Base-by-base conservation (phyloP, 768 basidiomycete species). In the Phallus indusiatus region DNA sequence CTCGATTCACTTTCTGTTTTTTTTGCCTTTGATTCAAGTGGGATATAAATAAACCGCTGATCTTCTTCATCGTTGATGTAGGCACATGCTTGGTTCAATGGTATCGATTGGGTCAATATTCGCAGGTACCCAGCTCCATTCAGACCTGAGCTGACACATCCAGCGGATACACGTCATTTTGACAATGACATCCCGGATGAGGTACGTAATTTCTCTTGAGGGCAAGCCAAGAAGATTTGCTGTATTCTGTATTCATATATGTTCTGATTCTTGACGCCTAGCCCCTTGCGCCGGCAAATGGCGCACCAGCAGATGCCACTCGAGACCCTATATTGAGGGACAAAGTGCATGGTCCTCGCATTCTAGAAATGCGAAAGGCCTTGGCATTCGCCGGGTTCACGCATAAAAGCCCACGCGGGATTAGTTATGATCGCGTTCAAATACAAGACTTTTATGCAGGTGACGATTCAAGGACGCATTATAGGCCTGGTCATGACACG, bases 101-200 rank as follows among this genome's bases (percentile, higher is more conserved):
- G 88, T 33, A 85, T 96, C 62, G 92, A 97, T 68, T 98, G 88
- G 87, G 75, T 78, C 50, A 88, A 87, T 66, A 86, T 97, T 37
- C 92, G 94, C 70, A 78, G 78, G 54, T 85, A 85, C 68, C 78
- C 81, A 56, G 89, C 94, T 11, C 94, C 94, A 16, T 98, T 94
- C 77, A 83, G 81, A 61, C 96, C 95, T 33, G 85, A 93, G 62
- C 80, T 99, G 60, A 75, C 69, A 33, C 76, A 82, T 63, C 86
- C 89, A 24, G 90, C 87, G 66, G 94, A 98, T 70, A 97, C 95
- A 16, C 80, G 84, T 61, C 94, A 99, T 72, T 97, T 99, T 64
- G 94, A 98, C 71, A 83, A 87, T 55, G 92, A 95, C 71, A 97
- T 96, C 66, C 90, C 90, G 20, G 75, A 88, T 37, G 90, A 94